A percentile compares a stretch with the other conserved stretches of the same genome.
phyloP scores from a whole-genome alignment of 2,329 filamentous ascomycete species.

The Botrytis elliptica region DNA sequence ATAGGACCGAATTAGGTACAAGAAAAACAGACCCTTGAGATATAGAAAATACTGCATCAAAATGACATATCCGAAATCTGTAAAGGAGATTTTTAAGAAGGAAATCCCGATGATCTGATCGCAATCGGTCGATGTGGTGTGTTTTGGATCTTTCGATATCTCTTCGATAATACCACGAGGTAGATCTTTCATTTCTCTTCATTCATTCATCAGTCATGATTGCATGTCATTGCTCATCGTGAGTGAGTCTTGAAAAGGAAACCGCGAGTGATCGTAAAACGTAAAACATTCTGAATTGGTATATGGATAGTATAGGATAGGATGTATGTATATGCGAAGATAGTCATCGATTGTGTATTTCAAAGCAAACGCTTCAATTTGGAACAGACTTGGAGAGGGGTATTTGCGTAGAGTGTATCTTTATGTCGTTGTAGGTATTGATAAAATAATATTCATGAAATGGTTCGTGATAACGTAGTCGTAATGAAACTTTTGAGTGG shows the following conservation, averaged over 20 bases:
- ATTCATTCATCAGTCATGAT: slow-evolving; percentile 19
- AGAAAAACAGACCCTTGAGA: slow-evolving; percentile 8
- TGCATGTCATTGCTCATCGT: slow-evolving; percentile 22
- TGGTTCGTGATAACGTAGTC: slow-evolving; percentile 23
- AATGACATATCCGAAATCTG: slow-evolving; percentile 5
- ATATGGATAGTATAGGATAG: background rate
- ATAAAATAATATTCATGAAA: slow-evolving; percentile 21
- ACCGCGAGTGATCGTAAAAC: slow-evolving; percentile 6
- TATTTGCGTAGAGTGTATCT: slow-evolving; percentile 15
- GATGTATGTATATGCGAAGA: slow-evolving; percentile 13
- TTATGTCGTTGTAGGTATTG: background rate
- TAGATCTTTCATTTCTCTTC: slow-evolving; percentile 7
- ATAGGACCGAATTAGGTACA: slow-evolving; percentile 17
- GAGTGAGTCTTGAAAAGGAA: background rate
- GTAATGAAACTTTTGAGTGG: slow-evolving; percentile 9
- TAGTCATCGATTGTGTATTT: slow-evolving; percentile 19
- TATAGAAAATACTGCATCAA: slow-evolving; percentile 9
- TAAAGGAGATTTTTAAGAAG: slow-evolving; percentile 2
- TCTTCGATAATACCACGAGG: slow-evolving; percentile 11
- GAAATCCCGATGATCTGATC: slow-evolving; percentile 16
- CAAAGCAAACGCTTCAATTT: slow-evolving; percentile 17
- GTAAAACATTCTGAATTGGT: slow-evolving; percentile 8
- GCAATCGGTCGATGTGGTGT: slow-evolving; percentile 17
- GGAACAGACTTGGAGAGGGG: slow-evolving; percentile 18
- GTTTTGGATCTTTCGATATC: background rate